Evolutionary conservation across 805 yeast genomes (phyloP), one percentile per base, ranked within the genome.

Genomic region (Maudiozyma turicensis): DNA sequence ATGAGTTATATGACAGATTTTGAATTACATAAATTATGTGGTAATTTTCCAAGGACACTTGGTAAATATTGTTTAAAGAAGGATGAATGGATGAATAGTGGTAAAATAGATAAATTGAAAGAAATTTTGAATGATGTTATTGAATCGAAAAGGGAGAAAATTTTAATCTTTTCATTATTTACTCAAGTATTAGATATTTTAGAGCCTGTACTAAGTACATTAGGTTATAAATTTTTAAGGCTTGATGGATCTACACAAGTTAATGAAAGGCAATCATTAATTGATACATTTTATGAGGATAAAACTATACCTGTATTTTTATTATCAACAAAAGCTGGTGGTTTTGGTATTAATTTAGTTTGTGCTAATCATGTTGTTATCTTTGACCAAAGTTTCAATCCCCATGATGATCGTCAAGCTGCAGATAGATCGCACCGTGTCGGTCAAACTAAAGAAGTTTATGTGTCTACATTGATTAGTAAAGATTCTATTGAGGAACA

Each of bases 391-490:
- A 83, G 95, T 46, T 93, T 93, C 71, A 93, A 93, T 62, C 99
- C 99, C 0, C 99, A 93, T 66, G 99, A 93, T 65, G 99, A 93
- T 63, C 85, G 85, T 62, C 99, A 93, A 70, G 99, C 99, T 1
- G 98, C 95, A 64, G 99, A 93, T 66, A 79, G 99, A 63, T 96
- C 98, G 0, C 99, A 93, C 66, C 78, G 99, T 67, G 96, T 93
- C 29, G 99, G 99, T 1, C 98, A 91, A 69, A 80, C 82, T 6
- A 79, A 83, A 48, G 87, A 85, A 45, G 99, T 93, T 20, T 70
- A 73, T 47, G 96, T 95, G 14, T 75, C 78, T 40, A 79, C 95
- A 49, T 68, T 93, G 52, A 81, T 93, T 47, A 77, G 85, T 8
- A 76, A 74, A 54, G 74, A 80, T 49, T 81, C 96, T 1, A 84